Conservation (phyloP, 495 filamentous ascomycete species). For the Astrothelium macrocarpum region DNA sequence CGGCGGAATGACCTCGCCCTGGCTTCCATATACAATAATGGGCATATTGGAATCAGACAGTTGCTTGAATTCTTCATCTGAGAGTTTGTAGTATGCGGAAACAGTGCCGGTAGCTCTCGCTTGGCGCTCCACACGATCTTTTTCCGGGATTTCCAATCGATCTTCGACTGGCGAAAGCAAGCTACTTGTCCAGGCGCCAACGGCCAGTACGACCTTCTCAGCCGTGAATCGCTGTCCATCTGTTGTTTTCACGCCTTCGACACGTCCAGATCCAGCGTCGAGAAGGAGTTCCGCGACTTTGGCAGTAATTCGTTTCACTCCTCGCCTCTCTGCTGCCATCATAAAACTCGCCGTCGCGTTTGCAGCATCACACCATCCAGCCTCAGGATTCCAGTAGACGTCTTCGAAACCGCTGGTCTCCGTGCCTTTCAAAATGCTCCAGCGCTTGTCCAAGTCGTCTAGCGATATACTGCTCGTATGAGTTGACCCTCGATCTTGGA, state of each 20-base stretch:
- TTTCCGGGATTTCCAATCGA: background rate
- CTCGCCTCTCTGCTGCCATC: constrained; percentile 46
- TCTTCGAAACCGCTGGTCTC: constrained; percentile 45
- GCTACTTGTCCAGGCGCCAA: constrained; percentile 13
- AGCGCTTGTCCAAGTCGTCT: constrained; percentile 37
- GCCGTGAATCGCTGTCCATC: constrained; percentile 9
- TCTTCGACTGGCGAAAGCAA: constrained; percentile 10
- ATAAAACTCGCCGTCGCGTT: constrained; percentile 4
- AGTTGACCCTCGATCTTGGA: constrained; percentile 36
- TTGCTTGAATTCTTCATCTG: constrained; percentile 1
- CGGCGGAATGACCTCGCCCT: constrained; percentile 9
- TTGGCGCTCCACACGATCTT: constrained; percentile 6
- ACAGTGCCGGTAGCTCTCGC: constrained; percentile 13
- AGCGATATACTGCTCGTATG: constrained; percentile 34
- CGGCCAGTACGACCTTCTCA: constrained; percentile 11
- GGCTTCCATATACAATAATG: constrained; percentile 9
- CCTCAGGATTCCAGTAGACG: constrained; percentile 41
- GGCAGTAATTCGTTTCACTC: constrained; percentile 43
- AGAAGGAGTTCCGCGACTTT: constrained; percentile 28
- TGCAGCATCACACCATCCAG: constrained; percentile 40
- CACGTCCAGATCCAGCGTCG: background rate
- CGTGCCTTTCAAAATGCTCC: constrained; percentile 41
- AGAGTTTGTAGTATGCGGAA: constrained; percentile 4
- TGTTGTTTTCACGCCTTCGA: background rate
- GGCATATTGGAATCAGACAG: constrained; percentile 5